Percentiles rank a stretch among this genome's conserved stretches.
Conservation (phyloP, 139 green algal species). For the Volvox reticuliferus region DNA sequence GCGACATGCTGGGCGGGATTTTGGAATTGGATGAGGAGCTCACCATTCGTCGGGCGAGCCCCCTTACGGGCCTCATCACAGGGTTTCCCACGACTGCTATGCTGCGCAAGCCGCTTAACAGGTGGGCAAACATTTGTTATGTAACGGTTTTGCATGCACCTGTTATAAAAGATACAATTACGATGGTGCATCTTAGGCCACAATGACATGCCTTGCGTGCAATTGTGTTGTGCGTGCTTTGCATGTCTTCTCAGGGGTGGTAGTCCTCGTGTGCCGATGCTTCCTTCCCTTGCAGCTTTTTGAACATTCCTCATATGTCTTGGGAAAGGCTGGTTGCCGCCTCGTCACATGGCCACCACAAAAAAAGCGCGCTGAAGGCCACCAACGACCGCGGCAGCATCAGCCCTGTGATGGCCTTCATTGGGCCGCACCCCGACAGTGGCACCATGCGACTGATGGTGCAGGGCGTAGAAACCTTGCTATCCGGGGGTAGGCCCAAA, state of each 20-base stretch:
- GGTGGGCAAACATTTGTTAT: background rate
- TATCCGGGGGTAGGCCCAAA: background rate
- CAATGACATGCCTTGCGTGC: too few relatives aligned
- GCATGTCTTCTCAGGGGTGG: too few relatives aligned
- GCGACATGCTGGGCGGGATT: conserved; percentile 38
- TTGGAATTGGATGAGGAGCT: conserved; percentile 44
- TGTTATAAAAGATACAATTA: too few relatives aligned
- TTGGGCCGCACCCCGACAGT: conserved; percentile 38
- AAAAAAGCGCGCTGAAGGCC: conserved; percentile 42
- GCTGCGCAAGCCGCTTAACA: conserved; percentile 38
- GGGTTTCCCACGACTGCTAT: conserved; percentile 15
- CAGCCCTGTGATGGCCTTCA: conserved; percentile 36
- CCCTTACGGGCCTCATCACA: conserved; percentile 6
- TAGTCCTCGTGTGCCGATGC: too few relatives aligned
- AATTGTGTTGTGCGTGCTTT: too few relatives aligned
- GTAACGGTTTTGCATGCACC: too few relatives aligned
- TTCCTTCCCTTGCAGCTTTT: background rate
- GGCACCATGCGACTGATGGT: conserved; percentile 51
- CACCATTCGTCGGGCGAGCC: conserved; percentile 9
- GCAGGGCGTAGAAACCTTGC: conserved; percentile 32
- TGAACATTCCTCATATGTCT: conserved; percentile 4
- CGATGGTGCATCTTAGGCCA: too few relatives aligned
- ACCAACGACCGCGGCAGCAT: background rate
- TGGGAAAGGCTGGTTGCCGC: conserved; percentile 27
- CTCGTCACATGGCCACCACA: background rate